These are phyloP conservation scores for Dactylorhiza incarnata DNA, from an alignment of 106 monocot genomes.

Conservation along the genomic window DNA sequence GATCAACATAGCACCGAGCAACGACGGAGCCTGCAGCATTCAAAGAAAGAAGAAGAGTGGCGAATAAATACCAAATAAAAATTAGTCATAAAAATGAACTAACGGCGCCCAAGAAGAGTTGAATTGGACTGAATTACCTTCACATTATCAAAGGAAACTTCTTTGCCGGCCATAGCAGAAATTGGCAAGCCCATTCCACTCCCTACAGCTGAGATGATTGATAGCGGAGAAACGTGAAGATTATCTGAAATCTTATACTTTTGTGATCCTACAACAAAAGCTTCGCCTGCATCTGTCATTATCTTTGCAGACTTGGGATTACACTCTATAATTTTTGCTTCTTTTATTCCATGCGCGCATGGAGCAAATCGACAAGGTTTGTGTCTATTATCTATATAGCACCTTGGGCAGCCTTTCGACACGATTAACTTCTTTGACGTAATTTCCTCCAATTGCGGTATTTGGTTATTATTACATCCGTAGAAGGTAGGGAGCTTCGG, in stretches of 20 bases:
- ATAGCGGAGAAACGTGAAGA: constrained; percentile 1
- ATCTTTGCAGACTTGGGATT: too few relatives aligned
- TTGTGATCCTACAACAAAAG: not conserved
- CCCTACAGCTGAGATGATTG: not conserved
- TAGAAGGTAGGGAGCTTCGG: too few relatives aligned
- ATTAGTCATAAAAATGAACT: not conserved
- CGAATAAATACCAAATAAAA: not conserved
- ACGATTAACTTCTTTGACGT: too few relatives aligned
- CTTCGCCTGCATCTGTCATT: too few relatives aligned
- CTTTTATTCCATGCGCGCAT: too few relatives aligned
- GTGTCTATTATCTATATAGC: too few relatives aligned
- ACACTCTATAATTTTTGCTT: too few relatives aligned
- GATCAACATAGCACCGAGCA: not conserved
- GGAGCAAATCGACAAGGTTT: too few relatives aligned
- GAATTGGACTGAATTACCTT: not conserved
- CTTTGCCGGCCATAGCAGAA: not conserved
- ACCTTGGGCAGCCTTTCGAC: too few relatives aligned
- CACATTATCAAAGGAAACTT: not conserved
- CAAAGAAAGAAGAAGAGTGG: not conserved
- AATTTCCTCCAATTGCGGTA: too few relatives aligned
- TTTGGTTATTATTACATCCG: too few relatives aligned
- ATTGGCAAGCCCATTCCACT: not conserved
- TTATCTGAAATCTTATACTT: not conserved
- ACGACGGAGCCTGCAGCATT: not conserved
- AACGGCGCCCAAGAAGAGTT: not conserved